Percentiles rank a stretch among this genome's conserved stretches.
phyloP scores from a whole-genome alignment of 768 basidiomycete species.

The Podaxis rugospora region DNA sequence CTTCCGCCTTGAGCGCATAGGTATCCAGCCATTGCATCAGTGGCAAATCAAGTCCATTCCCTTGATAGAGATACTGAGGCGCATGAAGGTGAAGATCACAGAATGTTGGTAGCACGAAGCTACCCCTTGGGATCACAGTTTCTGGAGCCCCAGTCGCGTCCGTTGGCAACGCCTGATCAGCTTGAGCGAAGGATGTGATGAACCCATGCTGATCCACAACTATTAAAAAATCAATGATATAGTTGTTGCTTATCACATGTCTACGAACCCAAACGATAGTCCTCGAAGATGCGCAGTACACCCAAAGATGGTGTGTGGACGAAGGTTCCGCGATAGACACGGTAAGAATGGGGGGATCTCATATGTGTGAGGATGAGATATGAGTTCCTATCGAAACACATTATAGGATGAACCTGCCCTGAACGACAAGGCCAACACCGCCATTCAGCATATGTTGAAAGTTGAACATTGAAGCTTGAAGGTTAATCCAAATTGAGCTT shows the following conservation, averaged over 20 bases:
- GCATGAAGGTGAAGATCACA: constrained; percentile 85
- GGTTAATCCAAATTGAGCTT: neutral
- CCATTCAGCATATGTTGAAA: neutral
- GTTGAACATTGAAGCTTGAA: neutral
- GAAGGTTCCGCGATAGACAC: constrained; percentile 46
- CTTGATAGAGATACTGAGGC: constrained; percentile 86
- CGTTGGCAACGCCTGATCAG: constrained; percentile 17
- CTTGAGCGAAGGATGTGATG: constrained; percentile 44
- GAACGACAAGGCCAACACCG: neutral
- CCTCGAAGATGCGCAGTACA: constrained; percentile 46
- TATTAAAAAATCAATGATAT: constrained; percentile 12
- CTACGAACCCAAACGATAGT: constrained; percentile 48
- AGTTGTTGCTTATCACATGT: constrained; percentile 4
- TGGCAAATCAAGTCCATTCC: constrained; percentile 80
- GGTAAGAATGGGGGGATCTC: neutral
- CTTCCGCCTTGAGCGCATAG: constrained; percentile 83
- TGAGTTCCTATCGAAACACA: neutral
- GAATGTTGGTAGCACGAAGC: constrained; percentile 75
- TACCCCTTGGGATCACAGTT: constrained; percentile 40
- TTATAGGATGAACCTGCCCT: neutral
- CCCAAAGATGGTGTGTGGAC: constrained; percentile 54
- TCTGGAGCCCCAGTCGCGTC: constrained; percentile 15
- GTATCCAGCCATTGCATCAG: constrained; percentile 80
- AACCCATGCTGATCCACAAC: constrained; percentile 38
- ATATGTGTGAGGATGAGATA: neutral